phyloP scores from a whole-genome alignment of 495 filamentous ascomycete species.

The Annulohypoxylon moriforme region DNA sequence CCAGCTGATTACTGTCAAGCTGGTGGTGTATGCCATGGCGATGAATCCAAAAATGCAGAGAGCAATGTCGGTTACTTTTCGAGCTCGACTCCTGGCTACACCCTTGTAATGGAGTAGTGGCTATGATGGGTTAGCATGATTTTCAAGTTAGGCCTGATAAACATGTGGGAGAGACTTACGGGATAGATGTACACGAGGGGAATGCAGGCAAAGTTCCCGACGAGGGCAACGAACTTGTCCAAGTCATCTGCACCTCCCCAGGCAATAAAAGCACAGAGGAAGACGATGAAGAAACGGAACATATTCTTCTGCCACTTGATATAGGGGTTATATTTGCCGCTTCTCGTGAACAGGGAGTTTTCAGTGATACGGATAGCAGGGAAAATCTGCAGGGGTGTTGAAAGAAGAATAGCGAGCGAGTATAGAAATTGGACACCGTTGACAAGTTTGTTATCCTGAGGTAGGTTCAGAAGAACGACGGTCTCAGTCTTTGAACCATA shows the following conservation, averaged over 20 bases:
- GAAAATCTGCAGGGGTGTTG: conserved; percentile 95
- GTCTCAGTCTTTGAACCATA: conserved; percentile 96
- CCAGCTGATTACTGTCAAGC: conserved; percentile 87
- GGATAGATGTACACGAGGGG: conserved; percentile 98
- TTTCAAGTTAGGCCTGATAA: neutral
- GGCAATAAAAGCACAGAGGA: conserved; percentile 84
- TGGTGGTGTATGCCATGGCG: conserved; percentile 91
- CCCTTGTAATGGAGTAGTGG: conserved; percentile 88
- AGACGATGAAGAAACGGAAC: conserved; percentile 92
- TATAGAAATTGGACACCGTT: conserved; percentile 97
- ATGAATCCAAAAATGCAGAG: conserved; percentile 84
- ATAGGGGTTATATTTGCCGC: conserved; percentile 92
- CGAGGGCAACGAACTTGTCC: conserved; percentile 95
- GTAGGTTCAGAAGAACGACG: conserved; percentile 93
- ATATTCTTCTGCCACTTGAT: conserved; percentile 99
- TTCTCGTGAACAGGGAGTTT: conserved; percentile 73
- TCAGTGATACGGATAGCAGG: conserved; percentile 88
- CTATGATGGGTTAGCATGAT: conserved; percentile 58
- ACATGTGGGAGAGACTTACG: conserved; percentile 62
- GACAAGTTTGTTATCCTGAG: conserved; percentile 94
- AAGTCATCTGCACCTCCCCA: conserved; percentile 93
- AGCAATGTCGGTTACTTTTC: conserved; percentile 74
- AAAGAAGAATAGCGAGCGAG: conserved; percentile 91
- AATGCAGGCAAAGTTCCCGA: conserved; percentile 97
- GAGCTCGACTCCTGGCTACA: conserved; percentile 72